Conservation (phyloP, 1,139 yeast species). For the Debaryomyces fabryi region DNA sequence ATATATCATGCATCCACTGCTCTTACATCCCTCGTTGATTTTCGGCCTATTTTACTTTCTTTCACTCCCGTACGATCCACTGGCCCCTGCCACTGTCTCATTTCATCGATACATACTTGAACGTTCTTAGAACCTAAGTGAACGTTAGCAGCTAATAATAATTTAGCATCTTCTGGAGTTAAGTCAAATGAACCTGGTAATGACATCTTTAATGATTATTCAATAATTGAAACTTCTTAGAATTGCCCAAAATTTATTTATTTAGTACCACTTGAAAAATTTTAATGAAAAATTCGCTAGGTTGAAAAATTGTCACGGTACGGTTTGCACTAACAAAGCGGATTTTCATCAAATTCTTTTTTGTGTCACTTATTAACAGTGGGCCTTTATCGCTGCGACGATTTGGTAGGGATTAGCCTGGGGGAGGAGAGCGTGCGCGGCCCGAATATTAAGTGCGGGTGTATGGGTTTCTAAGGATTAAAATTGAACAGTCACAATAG, state of each 20-base stretch:
- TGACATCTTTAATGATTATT: slow-evolving; percentile 55
- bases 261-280: slow-evolving; percentile 15
- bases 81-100: slow-evolving; percentile 1
- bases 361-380: neutral
- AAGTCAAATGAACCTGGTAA: slow-evolving; percentile 87
- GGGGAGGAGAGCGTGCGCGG: neutral
- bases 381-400: neutral
- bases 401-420: neutral
- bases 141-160: slow-evolving; percentile 99
- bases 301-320: slow-evolving; percentile 7
- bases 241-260: slow-evolving; percentile 10
- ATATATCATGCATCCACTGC: neutral
- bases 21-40: neutral
- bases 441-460: neutral
- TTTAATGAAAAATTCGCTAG: slow-evolving; percentile 15
- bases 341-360: slow-evolving; percentile 6
- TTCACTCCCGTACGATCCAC: neutral
- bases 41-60: neutral
- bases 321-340: slow-evolving; percentile 4
- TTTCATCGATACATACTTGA: slow-evolving; percentile 65
- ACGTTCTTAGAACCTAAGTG: slow-evolving; percentile 99
- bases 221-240: slow-evolving; percentile 12
- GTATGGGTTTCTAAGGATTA: neutral
- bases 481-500: neutral
- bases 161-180: slow-evolving; percentile 99